Base-by-base conservation (phyloP, 2,329 filamentous ascomycete species). In the Aspergillus amoenus region DNA sequence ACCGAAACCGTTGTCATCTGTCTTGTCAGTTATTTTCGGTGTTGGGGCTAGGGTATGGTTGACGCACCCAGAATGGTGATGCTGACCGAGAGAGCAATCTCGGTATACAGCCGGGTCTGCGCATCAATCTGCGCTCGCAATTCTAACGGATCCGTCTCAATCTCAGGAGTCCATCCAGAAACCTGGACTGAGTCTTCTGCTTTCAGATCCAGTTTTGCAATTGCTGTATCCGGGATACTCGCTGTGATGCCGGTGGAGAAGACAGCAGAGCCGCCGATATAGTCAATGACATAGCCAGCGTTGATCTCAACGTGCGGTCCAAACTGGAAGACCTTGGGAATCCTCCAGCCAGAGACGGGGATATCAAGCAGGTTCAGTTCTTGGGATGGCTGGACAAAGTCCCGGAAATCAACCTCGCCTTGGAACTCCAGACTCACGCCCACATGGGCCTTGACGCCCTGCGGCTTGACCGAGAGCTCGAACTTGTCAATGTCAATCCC, bases 241-340 rank as follows among this genome's bases (percentile, higher is more conserved):
- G 56, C 56, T 9, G 56, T 55, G 42, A 59, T 55, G 3, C 56
- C 56, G 3, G 56, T 59, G 6, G 41, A 34, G 4, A 59, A 32
- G 7, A 13, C 22, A 3, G 52, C 56, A 2, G 24, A n/a, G 13
- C 56, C 56, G 5, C 32, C 32, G 18, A 59, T 59, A 12, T 41
- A 30, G 24, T 57, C 55, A 39, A 57, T 43, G 5, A 41, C n/a
- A 44, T 57, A 53, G 4, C 55, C 55, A 13, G 49, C 50, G 32
- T 57, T 57, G 9, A 57, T 30, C 37, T 44, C 12, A 27, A 57
- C 34, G 15, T 22, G n/a, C 2, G 55, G 55, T 4, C 55, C 55
- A 45, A 57, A 57, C 9, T 52, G 18, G 17, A 54, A 51, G 7
- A 57, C 18, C 4, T 39, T 39, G 7, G 43, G 49, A n/a, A 57